Conservation (phyloP, 306 rosid genomes). For the Betula pendula region DNA sequence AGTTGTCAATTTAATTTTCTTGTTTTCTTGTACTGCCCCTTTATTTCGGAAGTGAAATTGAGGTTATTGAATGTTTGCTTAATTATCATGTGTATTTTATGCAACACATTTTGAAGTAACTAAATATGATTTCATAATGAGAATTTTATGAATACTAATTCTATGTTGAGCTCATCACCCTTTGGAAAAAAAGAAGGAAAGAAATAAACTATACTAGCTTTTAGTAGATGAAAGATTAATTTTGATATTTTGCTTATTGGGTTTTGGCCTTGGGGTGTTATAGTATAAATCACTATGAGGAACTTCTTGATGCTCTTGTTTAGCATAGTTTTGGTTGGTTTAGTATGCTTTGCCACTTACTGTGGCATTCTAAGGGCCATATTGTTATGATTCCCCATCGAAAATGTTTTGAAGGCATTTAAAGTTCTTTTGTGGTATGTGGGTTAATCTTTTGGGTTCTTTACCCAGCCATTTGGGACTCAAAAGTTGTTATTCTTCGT, state of each 20-base stretch:
- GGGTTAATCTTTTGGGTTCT: not conserved
- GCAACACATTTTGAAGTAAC: not conserved
- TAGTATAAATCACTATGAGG: not conserved
- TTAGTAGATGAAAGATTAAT: not conserved
- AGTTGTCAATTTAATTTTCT: not conserved
- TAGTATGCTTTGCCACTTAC: not conserved
- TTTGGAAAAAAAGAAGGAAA: not conserved
- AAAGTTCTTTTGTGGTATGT: not conserved
- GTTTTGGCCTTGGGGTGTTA: not conserved
- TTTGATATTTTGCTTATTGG: not conserved
- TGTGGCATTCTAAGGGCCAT: not conserved
- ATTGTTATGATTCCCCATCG: not conserved
- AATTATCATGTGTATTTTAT: not conserved
- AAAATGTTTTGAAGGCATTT: not conserved
- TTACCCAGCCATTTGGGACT: not conserved
- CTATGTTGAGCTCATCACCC: not conserved
- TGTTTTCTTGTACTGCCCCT: not conserved
- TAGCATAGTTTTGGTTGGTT: not conserved
- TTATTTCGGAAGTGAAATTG: not conserved
- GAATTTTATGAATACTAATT: not conserved
- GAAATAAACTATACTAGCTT: not conserved
- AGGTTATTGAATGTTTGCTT: not conserved
- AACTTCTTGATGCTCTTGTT: not conserved
- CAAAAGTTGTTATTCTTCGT: not conserved
- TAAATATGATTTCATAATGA: not conserved